Conservation (phyloP, 352 stramenopile genomes). For the Aphanomyces astaci region DNA sequence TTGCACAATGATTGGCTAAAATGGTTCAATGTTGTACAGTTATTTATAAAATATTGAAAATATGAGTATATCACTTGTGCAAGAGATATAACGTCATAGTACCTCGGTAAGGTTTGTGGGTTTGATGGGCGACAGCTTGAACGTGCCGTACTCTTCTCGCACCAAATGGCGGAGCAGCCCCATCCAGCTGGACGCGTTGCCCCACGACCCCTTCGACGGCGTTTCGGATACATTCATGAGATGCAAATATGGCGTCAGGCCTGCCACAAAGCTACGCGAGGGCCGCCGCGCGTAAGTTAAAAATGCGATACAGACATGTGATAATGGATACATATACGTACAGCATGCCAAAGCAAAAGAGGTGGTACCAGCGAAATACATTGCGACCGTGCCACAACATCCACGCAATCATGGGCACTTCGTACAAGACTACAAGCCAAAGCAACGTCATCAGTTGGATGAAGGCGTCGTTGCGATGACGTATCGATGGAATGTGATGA, state of each 20-base stretch:
- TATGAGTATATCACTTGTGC: not conserved
- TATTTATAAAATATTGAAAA: no score
- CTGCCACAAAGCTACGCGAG: conserved; percentile 39
- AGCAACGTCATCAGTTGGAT: no score
- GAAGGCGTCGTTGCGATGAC: no score
- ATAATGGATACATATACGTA: not conserved
- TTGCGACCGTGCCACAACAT: conserved; percentile 23
- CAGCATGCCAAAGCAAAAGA: not conserved
- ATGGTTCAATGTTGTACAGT: no score
- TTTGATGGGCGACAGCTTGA: conserved; percentile 57
- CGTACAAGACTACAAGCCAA: conserved; percentile 49
- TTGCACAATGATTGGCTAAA: no score
- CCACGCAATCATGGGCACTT: conserved; percentile 43
- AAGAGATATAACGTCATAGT: not conserved
- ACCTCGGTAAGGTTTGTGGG: conserved; percentile 18
- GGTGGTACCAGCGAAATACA: conserved; percentile 9
- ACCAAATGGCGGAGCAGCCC: conserved; percentile 66
- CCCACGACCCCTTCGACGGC: conserved; percentile 54
- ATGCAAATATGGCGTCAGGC: conserved; percentile 38
- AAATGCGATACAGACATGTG: conserved; percentile 27
- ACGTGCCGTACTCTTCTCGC: conserved; percentile 66
- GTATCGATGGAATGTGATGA: no score
- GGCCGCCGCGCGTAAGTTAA: no score
- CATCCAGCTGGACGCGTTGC: conserved; percentile 46
- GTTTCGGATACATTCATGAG: conserved; percentile 11